Percentiles rank a stretch among this genome's conserved stretches.
Evolutionary conservation across 805 yeast genomes (phyloP).

Genomic region (Metschnikowia picachoensis): DNA sequence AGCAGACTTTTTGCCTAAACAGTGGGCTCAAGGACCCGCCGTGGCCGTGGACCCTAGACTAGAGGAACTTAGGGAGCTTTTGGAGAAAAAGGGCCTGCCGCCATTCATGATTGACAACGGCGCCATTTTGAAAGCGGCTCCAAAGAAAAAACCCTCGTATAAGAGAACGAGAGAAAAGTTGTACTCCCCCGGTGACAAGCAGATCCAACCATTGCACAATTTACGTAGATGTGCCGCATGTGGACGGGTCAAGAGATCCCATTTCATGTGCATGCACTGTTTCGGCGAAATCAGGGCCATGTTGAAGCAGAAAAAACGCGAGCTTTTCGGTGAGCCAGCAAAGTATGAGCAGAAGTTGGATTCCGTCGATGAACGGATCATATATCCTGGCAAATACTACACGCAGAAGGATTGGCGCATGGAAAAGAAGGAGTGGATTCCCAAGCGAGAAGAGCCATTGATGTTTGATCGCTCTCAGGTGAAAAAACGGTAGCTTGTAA

Average conservation of each 20-base stretch:
- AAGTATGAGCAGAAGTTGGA: conserved; percentile 45
- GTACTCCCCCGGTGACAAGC: conserved; percentile 79
- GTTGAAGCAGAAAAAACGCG: conserved; percentile 54
- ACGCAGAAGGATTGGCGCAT: conserved; percentile 28
- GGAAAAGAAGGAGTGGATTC: conserved; percentile 42
- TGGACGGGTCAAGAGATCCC: conserved; percentile 87
- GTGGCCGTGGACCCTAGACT: conserved; percentile 23
- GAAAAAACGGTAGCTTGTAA: conserved; percentile 16
- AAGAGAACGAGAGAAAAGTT: conserved; percentile 80
- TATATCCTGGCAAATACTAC: conserved; percentile 71
- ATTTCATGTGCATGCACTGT: conserved; percentile 90
- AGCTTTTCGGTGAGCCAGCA: conserved; percentile 26
- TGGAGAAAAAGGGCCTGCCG: conserved; percentile 31
- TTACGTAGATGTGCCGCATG: conserved; percentile 93
- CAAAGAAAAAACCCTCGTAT: conserved; percentile 90
- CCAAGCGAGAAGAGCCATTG: conserved; percentile 41
- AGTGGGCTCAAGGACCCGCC: conserved; percentile 3
- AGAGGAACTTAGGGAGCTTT: conserved; percentile 36
- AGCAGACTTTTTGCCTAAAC: conserved; percentile 13
- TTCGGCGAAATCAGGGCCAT: conserved; percentile 72
- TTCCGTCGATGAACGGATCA: conserved; percentile 56
- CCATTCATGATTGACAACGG: conserved; percentile 60
- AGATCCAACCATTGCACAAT: conserved; percentile 68
- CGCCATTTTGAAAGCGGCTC: conserved; percentile 74
- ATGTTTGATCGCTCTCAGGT: conserved; percentile 28